phyloP scores from a whole-genome alignment of 495 filamentous ascomycete species.

The Daldinia decipiens region DNA sequence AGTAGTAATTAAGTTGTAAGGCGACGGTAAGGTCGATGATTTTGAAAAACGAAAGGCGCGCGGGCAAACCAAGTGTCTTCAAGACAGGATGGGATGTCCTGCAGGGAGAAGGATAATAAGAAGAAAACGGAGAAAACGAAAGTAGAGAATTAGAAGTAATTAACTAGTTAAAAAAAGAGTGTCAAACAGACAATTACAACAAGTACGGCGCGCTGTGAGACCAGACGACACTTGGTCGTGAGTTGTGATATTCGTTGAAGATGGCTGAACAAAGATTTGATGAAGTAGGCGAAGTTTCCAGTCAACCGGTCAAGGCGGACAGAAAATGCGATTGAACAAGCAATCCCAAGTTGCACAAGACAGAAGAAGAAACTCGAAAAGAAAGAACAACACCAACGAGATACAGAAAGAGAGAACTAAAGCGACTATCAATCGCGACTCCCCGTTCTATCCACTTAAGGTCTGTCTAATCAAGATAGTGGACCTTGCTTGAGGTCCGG shows the following conservation, averaged over 20 bases:
- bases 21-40: slow-evolving; percentile 25
- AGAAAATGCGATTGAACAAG: slow-evolving; percentile 9
- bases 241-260: slow-evolving; percentile 32
- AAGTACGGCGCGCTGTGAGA: slow-evolving; percentile 23
- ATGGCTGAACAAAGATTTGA: slow-evolving; percentile 24
- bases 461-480: slow-evolving; percentile 7
- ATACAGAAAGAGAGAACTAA: slow-evolving; percentile 19
- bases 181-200: slow-evolving; percentile 28
- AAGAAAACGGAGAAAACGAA: slow-evolving; percentile 29
- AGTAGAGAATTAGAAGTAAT: slow-evolving; percentile 35
- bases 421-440: slow-evolving; percentile 24
- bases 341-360: slow-evolving; percentile 13
- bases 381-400: slow-evolving; percentile 14
- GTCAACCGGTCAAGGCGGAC: slow-evolving; percentile 28
- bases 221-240: slow-evolving; percentile 41
- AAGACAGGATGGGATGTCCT: slow-evolving; percentile 40
- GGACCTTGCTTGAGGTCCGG: slow-evolving; percentile 17
- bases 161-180: slow-evolving; percentile 39
- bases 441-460: slow-evolving; percentile 12
- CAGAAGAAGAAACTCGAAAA: slow-evolving; percentile 20
- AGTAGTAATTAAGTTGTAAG: slow-evolving; percentile 9
- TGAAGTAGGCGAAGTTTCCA: slow-evolving; percentile 22
- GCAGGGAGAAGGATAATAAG: slow-evolving; percentile 19
- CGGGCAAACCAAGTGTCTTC: slow-evolving; percentile 41
- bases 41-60: slow-evolving; percentile 34